These are phyloP conservation scores for Xylaria acuta DNA, from an alignment of 495 filamentous ascomycete species.

Conservation along the genomic window DNA sequence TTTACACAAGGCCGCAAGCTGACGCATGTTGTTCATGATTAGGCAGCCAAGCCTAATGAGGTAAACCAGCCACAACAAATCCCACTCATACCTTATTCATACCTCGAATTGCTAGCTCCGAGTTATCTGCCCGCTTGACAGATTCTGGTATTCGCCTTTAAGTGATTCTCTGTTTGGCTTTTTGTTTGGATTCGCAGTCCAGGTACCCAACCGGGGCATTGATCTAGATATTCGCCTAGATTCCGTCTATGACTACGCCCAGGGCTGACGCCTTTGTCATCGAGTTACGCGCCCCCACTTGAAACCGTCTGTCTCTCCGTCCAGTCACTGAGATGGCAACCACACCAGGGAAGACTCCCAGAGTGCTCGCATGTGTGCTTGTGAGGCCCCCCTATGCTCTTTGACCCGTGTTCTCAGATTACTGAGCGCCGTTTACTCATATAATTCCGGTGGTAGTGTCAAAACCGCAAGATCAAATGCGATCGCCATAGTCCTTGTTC, in stretches of 20 bases:
- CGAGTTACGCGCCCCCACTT: background rate
- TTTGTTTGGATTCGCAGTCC: background rate
- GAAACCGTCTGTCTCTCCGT: background rate
- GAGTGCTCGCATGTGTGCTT: constrained; percentile 49
- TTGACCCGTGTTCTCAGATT: background rate
- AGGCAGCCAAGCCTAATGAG: background rate
- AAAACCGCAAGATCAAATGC: constrained; percentile 73
- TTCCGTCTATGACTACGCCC: background rate
- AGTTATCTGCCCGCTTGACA: background rate
- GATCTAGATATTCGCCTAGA: background rate
- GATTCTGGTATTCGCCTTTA: background rate
- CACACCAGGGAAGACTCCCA: constrained; percentile 36
- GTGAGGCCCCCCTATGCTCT: constrained; percentile 21
- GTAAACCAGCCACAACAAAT: background rate
- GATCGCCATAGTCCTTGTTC: constrained; percentile 71
- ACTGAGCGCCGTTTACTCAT: background rate
- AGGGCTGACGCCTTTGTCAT: constrained; percentile 13
- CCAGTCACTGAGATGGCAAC: constrained; percentile 6
- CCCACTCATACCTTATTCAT: background rate
- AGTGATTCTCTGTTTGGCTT: background rate
- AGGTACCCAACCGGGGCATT: background rate
- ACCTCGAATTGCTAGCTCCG: background rate
- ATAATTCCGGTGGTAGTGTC: constrained; percentile 53
- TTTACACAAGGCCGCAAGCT: constrained; percentile 12
- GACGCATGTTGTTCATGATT: background rate